Percentiles rank a stretch among this genome's conserved stretches.
phyloP scores from a whole-genome alignment of 108 stramenopile species.

The Epipyxis sp. region DNA sequence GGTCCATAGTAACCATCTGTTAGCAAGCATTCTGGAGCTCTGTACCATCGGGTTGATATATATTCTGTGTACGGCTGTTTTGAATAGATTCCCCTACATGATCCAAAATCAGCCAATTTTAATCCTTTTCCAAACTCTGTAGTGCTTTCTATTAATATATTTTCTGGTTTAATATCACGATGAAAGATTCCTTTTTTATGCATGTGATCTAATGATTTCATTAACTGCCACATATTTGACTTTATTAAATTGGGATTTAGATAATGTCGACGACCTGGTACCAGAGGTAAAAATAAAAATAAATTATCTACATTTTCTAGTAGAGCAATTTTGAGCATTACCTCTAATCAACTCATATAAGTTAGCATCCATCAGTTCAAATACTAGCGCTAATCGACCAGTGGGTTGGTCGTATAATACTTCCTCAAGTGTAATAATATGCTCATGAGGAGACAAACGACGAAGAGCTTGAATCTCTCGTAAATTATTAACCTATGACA shows the following conservation, averaged over 20 bases:
- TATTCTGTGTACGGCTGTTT: conserved; percentile 78
- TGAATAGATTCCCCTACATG: conserved; percentile 69
- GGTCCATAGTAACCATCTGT: conserved; percentile 74
- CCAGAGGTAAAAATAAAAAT: neutral
- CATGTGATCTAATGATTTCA: conserved; percentile 66
- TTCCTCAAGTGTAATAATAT: conserved; percentile 74
- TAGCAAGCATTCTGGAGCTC: conserved; percentile 72
- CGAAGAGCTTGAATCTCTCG: conserved; percentile 78
- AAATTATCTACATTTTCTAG: neutral
- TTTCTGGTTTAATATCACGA: conserved; percentile 79
- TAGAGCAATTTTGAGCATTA: neutral
- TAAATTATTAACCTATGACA: conserved; percentile 70
- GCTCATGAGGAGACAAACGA: conserved; percentile 71
- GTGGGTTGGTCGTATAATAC: conserved; percentile 77
- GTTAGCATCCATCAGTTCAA: conserved; percentile 83
- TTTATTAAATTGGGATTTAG: conserved; percentile 57
- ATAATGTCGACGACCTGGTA: conserved; percentile 43
- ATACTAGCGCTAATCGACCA: conserved; percentile 76
- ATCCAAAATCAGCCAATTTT: conserved; percentile 81
- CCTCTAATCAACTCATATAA: conserved; percentile 79
- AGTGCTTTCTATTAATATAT: conserved; percentile 68
- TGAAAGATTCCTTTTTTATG: conserved; percentile 71
- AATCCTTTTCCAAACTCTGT: conserved; percentile 53
- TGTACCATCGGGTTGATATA: conserved; percentile 78
- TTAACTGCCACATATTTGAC: conserved; percentile 61